A percentile compares a stretch with the other conserved stretches of the same genome.
phyloP scores from a whole-genome alignment of 306 rosid species.

The Urtica urens region DNA sequence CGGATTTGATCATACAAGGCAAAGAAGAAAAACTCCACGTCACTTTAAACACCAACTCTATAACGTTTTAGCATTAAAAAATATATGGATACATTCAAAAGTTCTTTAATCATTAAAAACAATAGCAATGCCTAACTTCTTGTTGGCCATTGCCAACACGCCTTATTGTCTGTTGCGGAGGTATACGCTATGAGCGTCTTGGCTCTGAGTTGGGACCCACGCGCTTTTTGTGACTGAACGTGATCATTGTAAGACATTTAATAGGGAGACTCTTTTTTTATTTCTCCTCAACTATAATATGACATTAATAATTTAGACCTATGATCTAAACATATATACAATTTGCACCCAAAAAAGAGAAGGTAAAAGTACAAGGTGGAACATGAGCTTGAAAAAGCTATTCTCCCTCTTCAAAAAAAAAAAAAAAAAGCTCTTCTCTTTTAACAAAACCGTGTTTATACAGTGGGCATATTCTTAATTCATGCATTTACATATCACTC shows the following conservation, averaged over 20 bases:
- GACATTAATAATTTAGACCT: too few relatives aligned
- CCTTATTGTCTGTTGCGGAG: background rate
- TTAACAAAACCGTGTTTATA: background rate
- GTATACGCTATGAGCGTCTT: too few relatives aligned
- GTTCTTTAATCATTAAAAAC: too few relatives aligned
- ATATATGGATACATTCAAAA: too few relatives aligned
- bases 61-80: too few relatives aligned
- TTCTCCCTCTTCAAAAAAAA: too few relatives aligned
- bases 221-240: background rate
- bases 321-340: too few relatives aligned
- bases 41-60: background rate
- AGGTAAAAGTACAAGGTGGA: background rate
- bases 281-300: too few relatives aligned
- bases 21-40: background rate
- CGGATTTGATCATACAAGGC: background rate
- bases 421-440: background rate
- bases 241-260: background rate
- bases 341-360: background rate
- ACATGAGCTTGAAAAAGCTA: too few relatives aligned
- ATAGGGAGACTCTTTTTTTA: too few relatives aligned
- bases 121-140: too few relatives aligned
- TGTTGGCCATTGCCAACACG: background rate
- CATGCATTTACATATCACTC: background rate
- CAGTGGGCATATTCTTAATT: background rate
- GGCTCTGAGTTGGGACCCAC: too few relatives aligned